Evolutionary conservation across 305 asterid genomes (phyloP).

Genomic region (Nicotiana rustica): DNA sequence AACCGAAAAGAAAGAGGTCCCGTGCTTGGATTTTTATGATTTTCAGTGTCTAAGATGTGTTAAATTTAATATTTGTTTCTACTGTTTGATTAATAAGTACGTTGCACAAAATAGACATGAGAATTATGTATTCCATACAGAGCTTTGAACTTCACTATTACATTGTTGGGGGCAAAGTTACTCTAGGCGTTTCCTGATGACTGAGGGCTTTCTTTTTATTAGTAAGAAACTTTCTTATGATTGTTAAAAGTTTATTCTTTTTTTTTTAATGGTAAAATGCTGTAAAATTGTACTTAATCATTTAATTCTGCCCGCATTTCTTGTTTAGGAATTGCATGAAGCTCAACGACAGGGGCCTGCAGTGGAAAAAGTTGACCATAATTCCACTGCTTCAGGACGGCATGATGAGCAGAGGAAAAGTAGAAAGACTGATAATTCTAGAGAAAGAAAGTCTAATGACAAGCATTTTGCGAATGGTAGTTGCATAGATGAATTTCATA

Average conservation of each 20-base stretch:
- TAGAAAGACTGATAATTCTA: slow-evolving; percentile 33
- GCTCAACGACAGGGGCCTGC: slow-evolving; percentile 32
- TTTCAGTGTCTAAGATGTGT: not conserved
- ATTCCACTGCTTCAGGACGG: slow-evolving; percentile 41
- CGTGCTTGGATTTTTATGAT: not conserved
- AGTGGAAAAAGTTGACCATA: slow-evolving; percentile 42
- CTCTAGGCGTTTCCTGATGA: slow-evolving; percentile 75
- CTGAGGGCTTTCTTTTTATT: slow-evolving; percentile 82
- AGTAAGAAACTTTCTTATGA: slow-evolving; percentile 77
- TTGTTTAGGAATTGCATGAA: slow-evolving; percentile 55
- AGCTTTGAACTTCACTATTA: slow-evolving; percentile 54
- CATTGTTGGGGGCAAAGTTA: slow-evolving; percentile 65
- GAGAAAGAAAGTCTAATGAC: slow-evolving; percentile 43
- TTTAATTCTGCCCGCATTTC: slow-evolving; percentile 24
- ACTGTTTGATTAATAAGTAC: slow-evolving; percentile 40
- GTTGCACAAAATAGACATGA: slow-evolving; percentile 52
- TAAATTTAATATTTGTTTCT: slow-evolving; percentile 19
- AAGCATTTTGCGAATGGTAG: slow-evolving; percentile 54
- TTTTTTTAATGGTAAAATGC: slow-evolving; percentile 26
- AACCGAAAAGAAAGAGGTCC: not conserved
- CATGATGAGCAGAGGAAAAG: slow-evolving; percentile 50
- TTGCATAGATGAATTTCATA: slow-evolving; percentile 39
- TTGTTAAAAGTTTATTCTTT: slow-evolving; percentile 24
- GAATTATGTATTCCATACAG: slow-evolving; percentile 54
- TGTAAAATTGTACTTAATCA: slow-evolving; percentile 38